Evolutionary conservation across 2,329 filamentous ascomycete genomes (phyloP), one percentile per base, ranked within the genome.

Genomic region (Westerdykella ornata): DNA sequence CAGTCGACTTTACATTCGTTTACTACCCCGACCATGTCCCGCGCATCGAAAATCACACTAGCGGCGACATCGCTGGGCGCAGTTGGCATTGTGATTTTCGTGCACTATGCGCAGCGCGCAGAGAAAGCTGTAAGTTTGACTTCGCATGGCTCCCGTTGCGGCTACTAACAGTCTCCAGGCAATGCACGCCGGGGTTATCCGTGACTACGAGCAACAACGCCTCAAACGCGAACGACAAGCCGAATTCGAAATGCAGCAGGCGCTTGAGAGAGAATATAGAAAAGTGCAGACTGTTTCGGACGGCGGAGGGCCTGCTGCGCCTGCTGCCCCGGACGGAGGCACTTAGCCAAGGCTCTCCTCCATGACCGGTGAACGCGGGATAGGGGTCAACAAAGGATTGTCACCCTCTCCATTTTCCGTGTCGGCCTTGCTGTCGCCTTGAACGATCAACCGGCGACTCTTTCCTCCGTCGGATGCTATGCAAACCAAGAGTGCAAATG

Each of bases 101-200:
- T 98, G 35, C 92, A 98, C 65, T 89, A 85, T 68, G 80, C 88
- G 54, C 92, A 98, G 66, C 80, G 83, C 58, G 75, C 77, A 26
- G 92, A 98, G 63, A 82, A 86, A 74, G 77, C 80, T 50, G 90
- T 95, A 73, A 46, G 81, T 70, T n/a, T 15, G 15, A 16, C 45
- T 43, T 52, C 39, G 42, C 36, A 19, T 18, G 5, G 30, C n/a
- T 35, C 44, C 36, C 8, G 13, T 8, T 5, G 19, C 14, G 17
- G 20, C 16, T 22, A 37, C 39, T 44, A 20, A 41, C 18, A 22
- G 12, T 16, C 4, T 18, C 26, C 48, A 90, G 92, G 85, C 87
- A 43, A 98, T 98, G 92, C 92, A 98, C 61, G 80, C 84, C 52
- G 92, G 92, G 34, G 92, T 98, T 32, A 73, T 97, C 50, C 85